Percentiles rank a stretch among this genome's conserved stretches.
Conservation (phyloP, 192 early-diverging fungal species). For the Mortierella alpina region DNA sequence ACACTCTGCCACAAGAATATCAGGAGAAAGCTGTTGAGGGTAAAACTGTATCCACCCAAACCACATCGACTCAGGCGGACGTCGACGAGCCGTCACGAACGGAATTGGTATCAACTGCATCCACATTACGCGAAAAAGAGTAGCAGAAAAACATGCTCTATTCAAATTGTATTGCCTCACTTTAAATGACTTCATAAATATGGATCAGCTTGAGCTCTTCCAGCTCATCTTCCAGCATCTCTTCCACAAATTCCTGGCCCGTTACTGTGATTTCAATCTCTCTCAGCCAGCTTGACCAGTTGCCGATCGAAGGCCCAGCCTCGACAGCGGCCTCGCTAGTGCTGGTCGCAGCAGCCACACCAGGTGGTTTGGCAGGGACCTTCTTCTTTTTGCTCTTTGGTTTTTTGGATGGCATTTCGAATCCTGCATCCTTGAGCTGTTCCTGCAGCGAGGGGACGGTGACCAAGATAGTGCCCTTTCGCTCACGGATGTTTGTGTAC, state of each 20-base stretch:
- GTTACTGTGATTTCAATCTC: slow-evolving; percentile 62
- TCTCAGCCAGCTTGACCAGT: slow-evolving; percentile 58
- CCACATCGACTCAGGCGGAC: too few relatives aligned
- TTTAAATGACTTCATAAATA: slow-evolving; percentile 65
- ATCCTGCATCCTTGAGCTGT: slow-evolving; percentile 65
- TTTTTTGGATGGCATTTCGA: slow-evolving; percentile 22
- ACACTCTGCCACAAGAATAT: too few relatives aligned
- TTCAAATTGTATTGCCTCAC: background rate
- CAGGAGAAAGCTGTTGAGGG: too few relatives aligned
- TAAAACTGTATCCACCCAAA: too few relatives aligned
- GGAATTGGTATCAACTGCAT: too few relatives aligned
- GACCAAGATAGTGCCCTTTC: slow-evolving; percentile 56
- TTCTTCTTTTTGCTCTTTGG: slow-evolving; percentile 50
- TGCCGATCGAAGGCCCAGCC: slow-evolving; percentile 1
- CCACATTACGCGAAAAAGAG: background rate
- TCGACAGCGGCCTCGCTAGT: background rate
- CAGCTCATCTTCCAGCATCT: slow-evolving; percentile 63
- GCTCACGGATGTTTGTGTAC: slow-evolving; percentile 52
- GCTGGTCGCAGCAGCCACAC: slow-evolving; percentile 12
- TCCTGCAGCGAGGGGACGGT: slow-evolving; percentile 66
- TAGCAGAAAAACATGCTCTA: background rate
- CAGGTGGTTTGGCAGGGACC: slow-evolving; percentile 54
- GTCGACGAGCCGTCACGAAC: too few relatives aligned
- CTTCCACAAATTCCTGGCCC: slow-evolving; percentile 59
- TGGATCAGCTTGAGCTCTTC: slow-evolving; percentile 66